These are phyloP conservation scores for Quercus mongolica DNA, from an alignment of 306 rosid genomes.

Conservation along the genomic window DNA sequence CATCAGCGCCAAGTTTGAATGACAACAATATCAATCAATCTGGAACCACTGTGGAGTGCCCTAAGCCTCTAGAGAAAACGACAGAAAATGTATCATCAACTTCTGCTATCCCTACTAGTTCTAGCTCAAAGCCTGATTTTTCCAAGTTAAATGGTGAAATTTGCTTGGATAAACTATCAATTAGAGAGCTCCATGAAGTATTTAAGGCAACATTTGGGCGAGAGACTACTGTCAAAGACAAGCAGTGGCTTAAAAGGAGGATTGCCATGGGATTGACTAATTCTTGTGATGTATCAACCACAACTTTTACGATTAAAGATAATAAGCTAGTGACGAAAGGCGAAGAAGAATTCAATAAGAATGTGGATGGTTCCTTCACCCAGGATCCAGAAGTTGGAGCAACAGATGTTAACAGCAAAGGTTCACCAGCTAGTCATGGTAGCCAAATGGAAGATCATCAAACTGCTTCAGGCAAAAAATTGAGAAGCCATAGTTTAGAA, in stretches of 20 bases:
- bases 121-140: conserved; percentile 45
- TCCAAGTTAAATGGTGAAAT: conserved; percentile 60
- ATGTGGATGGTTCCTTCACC: conserved; percentile 31
- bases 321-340: conserved; percentile 49
- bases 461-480: conserved; percentile 39
- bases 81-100: conserved; percentile 64
- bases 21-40: conserved; percentile 42
- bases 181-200: conserved; percentile 84
- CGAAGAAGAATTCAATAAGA: conserved; percentile 41
- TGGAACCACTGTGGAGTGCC: conserved; percentile 47
- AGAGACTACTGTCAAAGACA: conserved; percentile 91
- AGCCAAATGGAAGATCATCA: conserved; percentile 44
- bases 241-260: conserved; percentile 91
- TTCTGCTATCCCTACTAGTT: conserved; percentile 40
- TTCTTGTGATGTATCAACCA: conserved; percentile 72
- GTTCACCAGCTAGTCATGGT: conserved; percentile 37
- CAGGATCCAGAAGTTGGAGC: conserved; percentile 29
- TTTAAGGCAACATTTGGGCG: conserved; percentile 91
- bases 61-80: conserved; percentile 56
- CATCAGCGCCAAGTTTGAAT: conserved; percentile 40
- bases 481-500: conserved; percentile 36
- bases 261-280: conserved; percentile 91
- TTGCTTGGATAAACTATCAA: conserved; percentile 84
- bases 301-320: conserved; percentile 63
- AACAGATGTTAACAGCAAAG: conserved; percentile 31